Conservation (phyloP, 768 basidiomycete genomes). For the Tulasnella sp. region DNA sequence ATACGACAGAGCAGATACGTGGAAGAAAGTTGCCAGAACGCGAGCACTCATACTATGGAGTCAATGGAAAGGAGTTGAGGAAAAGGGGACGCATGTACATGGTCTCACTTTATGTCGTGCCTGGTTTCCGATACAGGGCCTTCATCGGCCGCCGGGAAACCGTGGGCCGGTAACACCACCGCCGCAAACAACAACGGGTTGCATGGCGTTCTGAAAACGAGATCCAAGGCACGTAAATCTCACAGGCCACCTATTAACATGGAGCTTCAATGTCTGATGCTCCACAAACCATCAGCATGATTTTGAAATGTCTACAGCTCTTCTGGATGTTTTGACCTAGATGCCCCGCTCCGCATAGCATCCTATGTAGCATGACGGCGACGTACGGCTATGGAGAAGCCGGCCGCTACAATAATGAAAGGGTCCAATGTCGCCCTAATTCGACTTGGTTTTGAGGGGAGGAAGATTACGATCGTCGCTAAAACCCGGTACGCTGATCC, state of each 20-base stretch:
- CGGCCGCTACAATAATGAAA: not conserved
- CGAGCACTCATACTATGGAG: not conserved
- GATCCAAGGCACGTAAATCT: not conserved
- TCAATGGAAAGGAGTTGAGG: not conserved
- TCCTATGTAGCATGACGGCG: not conserved
- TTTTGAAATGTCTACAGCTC: not conserved
- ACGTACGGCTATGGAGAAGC: not conserved
- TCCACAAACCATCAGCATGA: not conserved
- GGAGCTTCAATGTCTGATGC: not conserved
- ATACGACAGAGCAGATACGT: slow-evolving; percentile 6
- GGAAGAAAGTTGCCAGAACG: slow-evolving; percentile 8
- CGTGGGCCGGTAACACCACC: not conserved
- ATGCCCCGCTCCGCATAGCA: not conserved
- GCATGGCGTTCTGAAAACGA: not conserved
- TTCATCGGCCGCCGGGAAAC: slow-evolving; percentile 10
- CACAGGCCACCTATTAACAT: not conserved
- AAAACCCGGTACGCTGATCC: not conserved
- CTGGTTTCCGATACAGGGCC: not conserved
- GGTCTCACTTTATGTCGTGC: not conserved
- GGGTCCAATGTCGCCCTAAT: not conserved
- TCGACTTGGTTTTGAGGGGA: not conserved
- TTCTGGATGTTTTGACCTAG: not conserved
- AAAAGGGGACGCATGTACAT: not conserved
- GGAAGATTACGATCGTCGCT: not conserved
- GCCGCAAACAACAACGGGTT: not conserved